Evolutionary conservation across 75 land plant species (phyloP), one percentile per base, ranked within the genome.

Genomic region (Gnetum montanum): DNA sequence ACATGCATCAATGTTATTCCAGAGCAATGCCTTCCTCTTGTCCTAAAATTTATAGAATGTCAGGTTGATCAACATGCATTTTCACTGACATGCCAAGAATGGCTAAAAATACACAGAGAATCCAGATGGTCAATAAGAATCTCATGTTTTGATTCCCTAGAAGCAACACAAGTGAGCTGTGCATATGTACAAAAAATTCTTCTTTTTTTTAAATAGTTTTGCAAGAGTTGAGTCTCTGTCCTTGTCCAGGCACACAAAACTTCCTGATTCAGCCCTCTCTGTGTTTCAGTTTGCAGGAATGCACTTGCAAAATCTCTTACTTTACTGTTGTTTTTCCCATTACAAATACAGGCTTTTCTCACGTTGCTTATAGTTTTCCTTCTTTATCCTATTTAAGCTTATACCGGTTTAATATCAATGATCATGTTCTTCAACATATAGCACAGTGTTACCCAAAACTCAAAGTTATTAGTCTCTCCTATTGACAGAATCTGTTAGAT

Each of bases 281-380:
- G 35, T 11, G 3, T 52, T 83, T 36, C 37, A 44, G 18, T 4
- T 29, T 25, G 66, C 34, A 55, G 70, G 83, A 18, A 63, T 67
- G 13, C 57, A 34, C 3, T 33, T 79, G 43, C 50, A 54, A 50
- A 46, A 27, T 13, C 31, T 82, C 3, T 62, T 40, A 36, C 58
- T 82, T 15, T 73, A 78, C 52, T 64, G 78, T 29, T 78, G 85
- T 45, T 74, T 67, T 44, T 43, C n/a, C 66, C 12, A 74, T 82
- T 43, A 70, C 78, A 16, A 78, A 78, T 41, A 0, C 51, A 44
- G 74, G 77, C 11, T 46, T 73, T 1, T 11, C 67, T 15, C 24
- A 38, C 0, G 47, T 78, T 36, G 48, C 54, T 30, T 8, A 16
- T 31, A 65, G 71, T 23, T 78, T 70, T 25, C 49, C 63, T 8